A percentile compares a stretch with the other conserved stretches of the same genome.
Conservation (phyloP, 192 early-diverging fungal genomes). For the Umbelopsis sp. region DNA sequence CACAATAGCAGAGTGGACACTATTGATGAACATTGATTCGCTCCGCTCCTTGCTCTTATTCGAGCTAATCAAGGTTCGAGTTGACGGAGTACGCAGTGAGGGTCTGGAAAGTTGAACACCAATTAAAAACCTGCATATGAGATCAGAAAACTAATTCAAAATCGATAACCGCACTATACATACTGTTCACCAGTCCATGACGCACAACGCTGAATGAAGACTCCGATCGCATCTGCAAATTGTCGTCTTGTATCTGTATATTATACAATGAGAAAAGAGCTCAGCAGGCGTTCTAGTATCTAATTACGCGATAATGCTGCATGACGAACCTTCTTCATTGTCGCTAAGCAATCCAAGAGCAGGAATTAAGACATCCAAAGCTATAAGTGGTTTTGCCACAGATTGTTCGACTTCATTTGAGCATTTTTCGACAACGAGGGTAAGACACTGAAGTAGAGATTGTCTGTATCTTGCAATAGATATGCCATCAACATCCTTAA, state of each 20-base stretch:
- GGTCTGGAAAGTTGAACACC: background rate
- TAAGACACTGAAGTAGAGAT: slow-evolving; percentile 48
- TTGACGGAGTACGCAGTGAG: background rate
- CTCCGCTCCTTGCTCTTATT: slow-evolving; percentile 14
- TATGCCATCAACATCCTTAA: slow-evolving; percentile 39
- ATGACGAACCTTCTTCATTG: background rate
- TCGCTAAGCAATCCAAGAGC: slow-evolving; percentile 25
- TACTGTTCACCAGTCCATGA: background rate
- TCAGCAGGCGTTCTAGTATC: no score
- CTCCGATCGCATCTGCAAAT: background rate
- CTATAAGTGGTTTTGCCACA: background rate
- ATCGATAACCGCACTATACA: background rate
- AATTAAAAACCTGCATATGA: background rate
- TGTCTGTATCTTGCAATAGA: slow-evolving; percentile 41
- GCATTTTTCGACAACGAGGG: background rate
- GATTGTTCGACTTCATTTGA: background rate
- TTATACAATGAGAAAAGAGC: background rate
- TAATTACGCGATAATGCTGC: background rate
- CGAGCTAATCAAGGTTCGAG: background rate
- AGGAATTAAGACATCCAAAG: slow-evolving; percentile 26
- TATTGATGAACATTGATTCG: slow-evolving; percentile 24
- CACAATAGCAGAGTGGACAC: slow-evolving; percentile 10
- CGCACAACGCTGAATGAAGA: background rate
- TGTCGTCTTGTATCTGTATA: background rate
- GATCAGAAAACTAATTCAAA: no score